These are phyloP conservation scores for Komagataella ulmi DNA, from an alignment of 805 yeast species.

Conservation along the genomic window DNA sequence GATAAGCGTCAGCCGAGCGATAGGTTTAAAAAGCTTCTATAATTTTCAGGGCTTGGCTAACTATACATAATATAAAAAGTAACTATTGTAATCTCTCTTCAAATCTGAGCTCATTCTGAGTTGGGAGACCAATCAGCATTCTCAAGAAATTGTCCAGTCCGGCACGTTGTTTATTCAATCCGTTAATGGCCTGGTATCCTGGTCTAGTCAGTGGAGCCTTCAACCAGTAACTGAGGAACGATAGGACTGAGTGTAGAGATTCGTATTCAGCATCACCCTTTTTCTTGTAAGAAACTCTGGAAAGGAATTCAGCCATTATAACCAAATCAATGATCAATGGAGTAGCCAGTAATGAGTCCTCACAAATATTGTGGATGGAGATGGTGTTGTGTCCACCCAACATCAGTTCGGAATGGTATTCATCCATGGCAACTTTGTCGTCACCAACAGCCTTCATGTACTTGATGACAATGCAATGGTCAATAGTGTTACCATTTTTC, in stretches of 20 bases:
- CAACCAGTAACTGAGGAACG: constrained; percentile 87
- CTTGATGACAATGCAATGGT: constrained; percentile 92
- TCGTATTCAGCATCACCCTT: constrained; percentile 36
- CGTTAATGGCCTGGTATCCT: constrained; percentile 83
- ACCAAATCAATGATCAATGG: constrained; percentile 89
- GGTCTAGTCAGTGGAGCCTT: constrained; percentile 92
- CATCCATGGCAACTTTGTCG: constrained; percentile 97
- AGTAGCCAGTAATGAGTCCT: constrained; percentile 88
- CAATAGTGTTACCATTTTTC: constrained; percentile 64
- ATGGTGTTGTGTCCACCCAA: constrained; percentile 95
- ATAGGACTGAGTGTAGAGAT: constrained; percentile 69
- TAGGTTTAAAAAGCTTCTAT: neutral
- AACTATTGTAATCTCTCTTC: constrained; percentile 66
- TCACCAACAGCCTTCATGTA: constrained; percentile 92
- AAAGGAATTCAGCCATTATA: constrained; percentile 79
- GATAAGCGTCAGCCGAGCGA: neutral
- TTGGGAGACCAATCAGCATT: constrained; percentile 79
- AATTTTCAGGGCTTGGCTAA: neutral
- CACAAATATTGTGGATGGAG: constrained; percentile 90
- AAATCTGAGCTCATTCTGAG: constrained; percentile 83
- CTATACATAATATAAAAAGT: neutral
- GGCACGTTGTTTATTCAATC: constrained; percentile 87
- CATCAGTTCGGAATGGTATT: constrained; percentile 93
- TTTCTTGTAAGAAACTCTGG: constrained; percentile 71
- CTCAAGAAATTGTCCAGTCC: constrained; percentile 87